phyloP scores from a whole-genome alignment of 2,329 filamentous ascomycete species.

The Nemania sp. region DNA sequence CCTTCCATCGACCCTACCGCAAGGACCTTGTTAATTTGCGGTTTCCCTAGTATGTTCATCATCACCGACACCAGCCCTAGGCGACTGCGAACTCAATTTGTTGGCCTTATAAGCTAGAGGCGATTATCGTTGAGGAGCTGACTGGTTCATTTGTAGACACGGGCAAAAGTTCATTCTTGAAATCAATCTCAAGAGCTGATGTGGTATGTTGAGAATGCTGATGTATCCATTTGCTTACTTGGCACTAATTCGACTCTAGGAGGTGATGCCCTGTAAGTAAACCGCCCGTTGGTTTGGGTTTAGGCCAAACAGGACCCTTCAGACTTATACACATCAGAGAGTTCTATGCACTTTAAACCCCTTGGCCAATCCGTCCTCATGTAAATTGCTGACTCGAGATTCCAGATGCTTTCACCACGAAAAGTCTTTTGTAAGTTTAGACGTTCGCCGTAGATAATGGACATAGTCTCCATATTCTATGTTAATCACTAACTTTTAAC shows the following conservation, averaged over 20 bases:
- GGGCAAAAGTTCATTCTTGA: conserved; percentile 95
- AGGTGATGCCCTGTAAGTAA: conserved; percentile 37
- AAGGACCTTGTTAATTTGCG: conserved; percentile 93
- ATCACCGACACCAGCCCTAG: no score
- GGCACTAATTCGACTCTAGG: conserved; percentile 30
- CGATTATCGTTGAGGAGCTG: no score
- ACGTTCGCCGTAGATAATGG: background rate
- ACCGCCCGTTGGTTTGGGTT: background rate
- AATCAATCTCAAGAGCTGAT: conserved; percentile 91
- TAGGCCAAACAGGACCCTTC: background rate
- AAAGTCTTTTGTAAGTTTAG: conserved; percentile 77
- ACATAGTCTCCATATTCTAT: background rate
- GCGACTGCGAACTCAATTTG: no score
- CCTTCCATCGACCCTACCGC: conserved; percentile 99
- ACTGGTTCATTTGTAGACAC: no score
- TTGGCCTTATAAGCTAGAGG: no score
- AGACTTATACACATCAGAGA: background rate
- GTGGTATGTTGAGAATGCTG: conserved; percentile 58
- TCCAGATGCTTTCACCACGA: conserved; percentile 90
- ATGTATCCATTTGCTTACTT: background rate
- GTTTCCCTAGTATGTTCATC: no score
- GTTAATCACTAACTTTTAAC: conserved; percentile 20
- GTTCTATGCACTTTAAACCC: background rate
- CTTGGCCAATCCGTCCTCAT: background rate
- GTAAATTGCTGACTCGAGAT: conserved; percentile 22